A percentile compares a stretch with the other conserved stretches of the same genome.
These are phyloP conservation scores for Terfezia boudieri DNA, from an alignment of 495 filamentous ascomycete species.

Conservation along the genomic window DNA sequence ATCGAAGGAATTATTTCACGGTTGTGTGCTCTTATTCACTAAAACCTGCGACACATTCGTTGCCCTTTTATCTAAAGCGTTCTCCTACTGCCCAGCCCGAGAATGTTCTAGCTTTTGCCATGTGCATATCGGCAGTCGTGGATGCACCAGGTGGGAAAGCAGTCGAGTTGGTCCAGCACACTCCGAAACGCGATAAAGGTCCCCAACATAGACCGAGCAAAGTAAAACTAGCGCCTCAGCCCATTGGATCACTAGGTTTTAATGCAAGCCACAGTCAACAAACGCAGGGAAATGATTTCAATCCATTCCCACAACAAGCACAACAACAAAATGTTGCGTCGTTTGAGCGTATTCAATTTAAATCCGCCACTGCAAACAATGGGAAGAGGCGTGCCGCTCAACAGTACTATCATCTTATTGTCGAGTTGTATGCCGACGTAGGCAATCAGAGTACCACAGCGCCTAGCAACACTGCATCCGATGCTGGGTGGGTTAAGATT, in stretches of 20 bases:
- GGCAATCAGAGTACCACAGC: constrained; percentile 20
- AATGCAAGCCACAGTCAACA: neutral
- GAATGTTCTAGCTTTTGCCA: constrained; percentile 45
- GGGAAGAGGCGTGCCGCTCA: constrained; percentile 79
- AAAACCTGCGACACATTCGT: constrained; percentile 25
- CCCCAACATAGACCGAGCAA: constrained; percentile 58
- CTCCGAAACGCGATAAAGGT: constrained; percentile 84
- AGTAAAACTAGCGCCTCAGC: constrained; percentile 42
- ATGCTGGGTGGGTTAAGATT: constrained; percentile 47
- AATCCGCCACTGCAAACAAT: constrained; percentile 88
- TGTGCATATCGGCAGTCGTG: constrained; percentile 73
- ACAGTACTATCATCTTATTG: constrained; percentile 81
- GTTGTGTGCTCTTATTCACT: constrained; percentile 65
- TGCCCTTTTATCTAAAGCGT: constrained; percentile 27
- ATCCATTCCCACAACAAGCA: neutral
- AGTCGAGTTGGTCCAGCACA: constrained; percentile 82
- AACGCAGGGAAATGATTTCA: neutral
- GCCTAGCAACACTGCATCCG: constrained; percentile 14
- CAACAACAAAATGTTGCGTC: constrained; percentile 30
- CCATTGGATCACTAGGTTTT: constrained; percentile 19
- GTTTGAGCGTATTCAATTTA: constrained; percentile 93
- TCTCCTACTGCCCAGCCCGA: constrained; percentile 19
- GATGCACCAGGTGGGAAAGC: constrained; percentile 53
- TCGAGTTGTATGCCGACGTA: constrained; percentile 70
- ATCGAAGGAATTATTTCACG: constrained; percentile 84